These are phyloP conservation scores for Blastobotrys chiropterorum DNA, from an alignment of 805 yeast genomes.

Conservation along the genomic window DNA sequence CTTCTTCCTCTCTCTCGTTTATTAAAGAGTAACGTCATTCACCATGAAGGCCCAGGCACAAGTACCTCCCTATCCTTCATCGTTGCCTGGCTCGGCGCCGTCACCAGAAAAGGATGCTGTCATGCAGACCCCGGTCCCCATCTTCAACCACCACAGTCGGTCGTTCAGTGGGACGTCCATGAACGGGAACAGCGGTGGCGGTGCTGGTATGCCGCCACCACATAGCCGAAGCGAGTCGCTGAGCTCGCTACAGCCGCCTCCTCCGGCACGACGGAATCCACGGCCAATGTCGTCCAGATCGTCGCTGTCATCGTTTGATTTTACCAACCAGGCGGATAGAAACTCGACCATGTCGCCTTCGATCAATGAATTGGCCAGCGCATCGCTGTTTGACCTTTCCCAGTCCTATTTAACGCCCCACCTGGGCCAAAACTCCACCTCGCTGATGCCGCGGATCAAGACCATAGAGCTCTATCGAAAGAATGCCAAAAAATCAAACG, in stretches of 20 bases:
- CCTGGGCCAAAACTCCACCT: constrained; percentile 19
- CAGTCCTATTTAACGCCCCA: constrained; percentile 24
- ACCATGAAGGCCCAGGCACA: background rate
- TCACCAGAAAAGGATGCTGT: background rate
- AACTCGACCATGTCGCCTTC: constrained; percentile 14
- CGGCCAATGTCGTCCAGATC: constrained; percentile 9
- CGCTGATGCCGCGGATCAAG: constrained; percentile 64
- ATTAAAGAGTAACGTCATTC: too few species aligned
- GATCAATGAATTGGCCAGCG: constrained; percentile 16
- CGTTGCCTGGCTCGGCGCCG: background rate
- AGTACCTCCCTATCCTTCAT: background rate
- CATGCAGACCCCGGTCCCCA: background rate
- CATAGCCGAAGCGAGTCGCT: constrained; percentile 6
- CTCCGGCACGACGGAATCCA: constrained; percentile 4
- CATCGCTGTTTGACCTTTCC: constrained; percentile 24
- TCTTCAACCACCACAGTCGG: background rate
- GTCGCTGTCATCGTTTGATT: constrained; percentile 13
- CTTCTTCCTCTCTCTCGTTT: too few species aligned
- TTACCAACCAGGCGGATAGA: constrained; percentile 3
- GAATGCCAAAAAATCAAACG: constrained; percentile 78
- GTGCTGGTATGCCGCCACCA: background rate
- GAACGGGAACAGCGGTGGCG: background rate
- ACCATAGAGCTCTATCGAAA: constrained; percentile 83
- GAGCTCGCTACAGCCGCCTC: constrained; percentile 25
- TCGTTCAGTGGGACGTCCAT: background rate